Conservation (phyloP, 2,329 filamentous ascomycete species). For the Raffaelea arxii region DNA sequence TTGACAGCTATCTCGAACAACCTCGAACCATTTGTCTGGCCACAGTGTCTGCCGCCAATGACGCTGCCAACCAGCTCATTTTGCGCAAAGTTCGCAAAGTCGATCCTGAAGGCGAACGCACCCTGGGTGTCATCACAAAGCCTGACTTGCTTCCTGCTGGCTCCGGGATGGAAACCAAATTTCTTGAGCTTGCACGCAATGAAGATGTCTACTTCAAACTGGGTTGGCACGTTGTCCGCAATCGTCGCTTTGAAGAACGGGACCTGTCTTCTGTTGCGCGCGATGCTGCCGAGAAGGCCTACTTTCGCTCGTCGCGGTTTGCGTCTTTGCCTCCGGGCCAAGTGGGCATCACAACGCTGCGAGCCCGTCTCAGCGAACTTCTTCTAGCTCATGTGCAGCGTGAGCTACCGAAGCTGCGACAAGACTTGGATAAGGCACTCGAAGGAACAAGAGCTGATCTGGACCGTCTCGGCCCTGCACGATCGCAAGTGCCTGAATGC, state of each 20-base stretch:
- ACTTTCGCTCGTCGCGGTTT: too few relatives aligned
- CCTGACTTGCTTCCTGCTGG: conserved; percentile 33
- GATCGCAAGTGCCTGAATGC: conserved; percentile 7
- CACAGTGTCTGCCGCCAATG: conserved; percentile 37
- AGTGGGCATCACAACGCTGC: conserved; percentile 38
- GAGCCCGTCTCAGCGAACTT: conserved; percentile 37
- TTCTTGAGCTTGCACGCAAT: conserved; percentile 23
- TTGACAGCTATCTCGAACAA: conserved; percentile 45
- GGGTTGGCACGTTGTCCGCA: conserved; percentile 46
- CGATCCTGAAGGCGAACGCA: conserved; percentile 34
- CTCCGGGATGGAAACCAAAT: conserved; percentile 28
- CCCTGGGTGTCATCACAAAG: conserved; percentile 49
- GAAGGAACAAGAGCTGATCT: too few relatives aligned
- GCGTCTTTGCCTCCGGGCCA: conserved; percentile 19
- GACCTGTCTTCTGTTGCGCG: conserved; percentile 27
- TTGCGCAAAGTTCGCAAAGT: conserved; percentile 30
- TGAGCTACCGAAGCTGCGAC: conserved; percentile 30
- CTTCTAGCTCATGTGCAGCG: conserved; percentile 33
- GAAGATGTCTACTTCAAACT: conserved; percentile 24
- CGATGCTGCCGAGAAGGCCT: too few relatives aligned
- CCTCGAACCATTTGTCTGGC: conserved; percentile 48
- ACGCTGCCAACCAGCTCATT: conserved; percentile 43
- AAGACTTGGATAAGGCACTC: neutral
- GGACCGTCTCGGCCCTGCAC: neutral
- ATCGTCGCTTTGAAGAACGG: conserved; percentile 25